Percentiles rank a stretch among this genome's conserved stretches.
Evolutionary conservation across 768 basidiomycete genomes (phyloP).

Genomic region (Clavulina sp.): DNA sequence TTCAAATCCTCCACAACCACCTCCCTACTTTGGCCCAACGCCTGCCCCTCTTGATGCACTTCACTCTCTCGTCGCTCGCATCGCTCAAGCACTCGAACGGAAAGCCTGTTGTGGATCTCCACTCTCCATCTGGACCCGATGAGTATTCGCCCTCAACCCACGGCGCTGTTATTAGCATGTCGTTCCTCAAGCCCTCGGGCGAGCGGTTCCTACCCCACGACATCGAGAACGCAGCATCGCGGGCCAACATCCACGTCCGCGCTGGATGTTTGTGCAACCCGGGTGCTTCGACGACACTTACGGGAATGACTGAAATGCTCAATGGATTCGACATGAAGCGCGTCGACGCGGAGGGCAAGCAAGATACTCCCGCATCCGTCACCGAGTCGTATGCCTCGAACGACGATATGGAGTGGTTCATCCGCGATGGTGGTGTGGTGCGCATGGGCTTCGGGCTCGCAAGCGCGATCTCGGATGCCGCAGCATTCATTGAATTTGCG

Average conservation of each 20-base stretch:
- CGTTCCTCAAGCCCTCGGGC: not conserved
- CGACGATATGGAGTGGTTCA: slow-evolving; percentile 45
- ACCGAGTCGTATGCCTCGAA: slow-evolving; percentile 13
- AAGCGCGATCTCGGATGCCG: slow-evolving; percentile 58
- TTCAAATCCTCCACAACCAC: slow-evolving; percentile 61
- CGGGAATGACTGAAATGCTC: slow-evolving; percentile 28
- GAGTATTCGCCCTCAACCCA: not conserved
- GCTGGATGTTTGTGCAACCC: slow-evolving; percentile 85
- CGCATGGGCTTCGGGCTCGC: slow-evolving; percentile 50
- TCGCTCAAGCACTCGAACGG: slow-evolving; percentile 41
- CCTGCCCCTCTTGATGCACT: slow-evolving; percentile 48
- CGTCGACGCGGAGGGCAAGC: too few species aligned
- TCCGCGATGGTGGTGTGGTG: slow-evolving; percentile 27
- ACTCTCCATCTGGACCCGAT: not conserved
- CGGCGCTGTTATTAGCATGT: not conserved
- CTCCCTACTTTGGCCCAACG: slow-evolving; percentile 63
- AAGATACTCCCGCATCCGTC: not conserved
- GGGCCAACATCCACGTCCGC: slow-evolving; percentile 47
- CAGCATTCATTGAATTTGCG: too few species aligned
- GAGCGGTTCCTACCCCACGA: slow-evolving; percentile 29
- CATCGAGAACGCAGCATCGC: slow-evolving; percentile 23
- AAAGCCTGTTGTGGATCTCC: slow-evolving; percentile 35
- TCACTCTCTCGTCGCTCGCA: slow-evolving; percentile 39
- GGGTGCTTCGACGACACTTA: slow-evolving; percentile 56
- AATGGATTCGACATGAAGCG: too few species aligned